These are phyloP conservation scores for Leishmania tarentolae DNA, from an alignment of 208 protist genomes.

Conservation along the genomic window DNA sequence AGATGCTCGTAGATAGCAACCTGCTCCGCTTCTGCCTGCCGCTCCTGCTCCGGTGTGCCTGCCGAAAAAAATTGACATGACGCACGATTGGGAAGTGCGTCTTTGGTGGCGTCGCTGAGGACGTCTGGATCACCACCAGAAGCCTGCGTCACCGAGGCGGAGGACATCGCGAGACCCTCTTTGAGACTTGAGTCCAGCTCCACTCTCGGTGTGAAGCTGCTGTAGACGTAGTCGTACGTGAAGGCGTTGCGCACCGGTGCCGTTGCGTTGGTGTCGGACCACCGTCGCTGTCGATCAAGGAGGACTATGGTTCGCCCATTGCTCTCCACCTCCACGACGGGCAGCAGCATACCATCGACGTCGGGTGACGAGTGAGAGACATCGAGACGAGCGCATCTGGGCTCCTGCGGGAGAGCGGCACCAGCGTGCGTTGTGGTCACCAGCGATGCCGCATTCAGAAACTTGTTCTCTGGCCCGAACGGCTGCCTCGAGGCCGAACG, in stretches of 20 bases:
- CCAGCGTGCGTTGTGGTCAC: background rate
- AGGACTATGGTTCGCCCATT: conserved; percentile 56
- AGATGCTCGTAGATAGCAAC: conserved; percentile 48
- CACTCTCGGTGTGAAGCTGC: conserved; percentile 56
- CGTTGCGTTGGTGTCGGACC: background rate
- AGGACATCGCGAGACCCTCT: background rate
- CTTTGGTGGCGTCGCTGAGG: conserved; percentile 5
- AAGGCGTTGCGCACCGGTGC: conserved; percentile 35
- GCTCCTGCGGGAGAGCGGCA: background rate
- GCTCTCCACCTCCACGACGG: conserved; percentile 57
- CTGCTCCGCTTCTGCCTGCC: conserved; percentile 60
- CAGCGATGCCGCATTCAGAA: conserved; percentile 7
- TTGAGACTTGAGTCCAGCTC: conserved; percentile 21
- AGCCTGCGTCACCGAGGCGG: background rate
- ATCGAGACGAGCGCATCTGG: background rate
- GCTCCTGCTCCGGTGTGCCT: conserved; percentile 24
- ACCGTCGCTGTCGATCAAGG: conserved; percentile 28
- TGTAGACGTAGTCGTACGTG: conserved; percentile 69
- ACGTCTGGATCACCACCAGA: background rate
- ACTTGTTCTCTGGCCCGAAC: conserved; percentile 36
- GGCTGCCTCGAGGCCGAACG: conserved; percentile 36
- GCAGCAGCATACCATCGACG: conserved; percentile 16
- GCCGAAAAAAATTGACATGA: background rate
- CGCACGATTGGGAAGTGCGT: background rate
- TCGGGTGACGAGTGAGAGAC: background rate